Evolutionary conservation across 768 basidiomycete genomes (phyloP).

Genomic region (Boletus barrowsii): DNA sequence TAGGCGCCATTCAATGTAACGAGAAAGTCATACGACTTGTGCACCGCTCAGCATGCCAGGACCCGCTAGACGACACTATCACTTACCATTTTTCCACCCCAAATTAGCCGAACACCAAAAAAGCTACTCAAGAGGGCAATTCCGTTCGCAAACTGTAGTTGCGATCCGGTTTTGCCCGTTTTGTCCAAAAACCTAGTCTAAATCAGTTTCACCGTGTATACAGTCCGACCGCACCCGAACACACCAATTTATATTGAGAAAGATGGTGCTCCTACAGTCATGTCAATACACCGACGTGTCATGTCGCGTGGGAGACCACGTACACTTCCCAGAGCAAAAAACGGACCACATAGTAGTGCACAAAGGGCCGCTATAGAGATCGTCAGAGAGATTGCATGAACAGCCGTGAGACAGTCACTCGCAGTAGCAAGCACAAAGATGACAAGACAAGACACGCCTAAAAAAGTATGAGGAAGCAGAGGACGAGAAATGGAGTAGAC

Average conservation of each 20-base stretch:
- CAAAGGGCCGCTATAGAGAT: conserved; percentile 59
- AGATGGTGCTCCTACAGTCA: conserved; percentile 66
- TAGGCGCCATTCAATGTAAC: conserved; percentile 54
- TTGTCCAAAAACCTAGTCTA: conserved; percentile 70
- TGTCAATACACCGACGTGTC: conserved; percentile 1
- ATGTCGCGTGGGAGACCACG: conserved; percentile 19
- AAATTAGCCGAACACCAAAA: conserved; percentile 66
- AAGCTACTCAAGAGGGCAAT: conserved; percentile 63
- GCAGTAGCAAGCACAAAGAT: conserved; percentile 75
- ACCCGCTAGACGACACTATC: background rate
- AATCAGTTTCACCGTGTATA: background rate
- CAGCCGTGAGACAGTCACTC: conserved; percentile 27
- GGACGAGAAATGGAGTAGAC: background rate
- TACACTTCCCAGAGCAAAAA: conserved; percentile 84
- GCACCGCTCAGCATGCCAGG: conserved; percentile 2
- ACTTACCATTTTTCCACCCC: conserved; percentile 51
- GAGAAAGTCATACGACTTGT: conserved; percentile 71
- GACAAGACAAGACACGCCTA: conserved; percentile 58
- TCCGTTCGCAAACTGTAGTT: conserved; percentile 70
- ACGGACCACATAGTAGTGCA: conserved; percentile 73
- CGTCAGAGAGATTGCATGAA: conserved; percentile 2
- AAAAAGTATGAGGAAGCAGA: conserved; percentile 2
- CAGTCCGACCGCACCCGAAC: conserved; percentile 8
- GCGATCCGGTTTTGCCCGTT: conserved; percentile 65
- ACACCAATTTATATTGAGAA: conserved; percentile 86